These are phyloP conservation scores for Hypomontagnella submonticulosa DNA, from an alignment of 495 filamentous ascomycete species.

Conservation along the genomic window DNA sequence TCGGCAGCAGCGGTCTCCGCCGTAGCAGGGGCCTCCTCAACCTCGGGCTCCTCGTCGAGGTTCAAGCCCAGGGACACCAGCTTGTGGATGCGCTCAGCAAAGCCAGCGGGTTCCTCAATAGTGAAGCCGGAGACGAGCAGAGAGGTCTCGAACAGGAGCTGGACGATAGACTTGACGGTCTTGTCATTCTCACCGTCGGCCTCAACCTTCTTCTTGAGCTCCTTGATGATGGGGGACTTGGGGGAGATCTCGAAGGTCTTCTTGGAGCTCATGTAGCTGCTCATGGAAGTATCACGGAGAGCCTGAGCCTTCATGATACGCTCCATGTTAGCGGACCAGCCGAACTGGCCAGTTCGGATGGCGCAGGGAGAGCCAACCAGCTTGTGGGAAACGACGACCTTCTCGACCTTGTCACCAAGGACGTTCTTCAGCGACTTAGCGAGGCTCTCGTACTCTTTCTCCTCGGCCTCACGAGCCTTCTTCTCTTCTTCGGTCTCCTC, in stretches of 20 bases:
- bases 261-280: constrained; percentile 99
- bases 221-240: constrained; percentile 96
- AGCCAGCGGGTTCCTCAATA: constrained; percentile 96
- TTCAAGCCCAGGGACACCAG: constrained; percentile 96
- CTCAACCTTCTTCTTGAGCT: constrained; percentile 98
- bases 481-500: constrained; percentile 99
- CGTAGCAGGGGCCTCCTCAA: constrained; percentile 71
- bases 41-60: constrained; percentile 90
- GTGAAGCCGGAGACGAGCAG: constrained; percentile 99
- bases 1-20: constrained; percentile 63
- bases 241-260: constrained; percentile 99
- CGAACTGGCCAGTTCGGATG: constrained; percentile 99
- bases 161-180: constrained; percentile 97
- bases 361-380: constrained; percentile 94
- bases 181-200: constrained; percentile 96
- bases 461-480: constrained; percentile 92
- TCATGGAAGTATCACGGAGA: constrained; percentile 99
- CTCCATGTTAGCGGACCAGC: constrained; percentile 99
- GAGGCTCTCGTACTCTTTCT: constrained; percentile 95
- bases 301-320: constrained; percentile 99
- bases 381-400: constrained; percentile 99
- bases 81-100: constrained; percentile 99
- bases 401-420: constrained; percentile 99
- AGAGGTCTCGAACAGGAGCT: constrained; percentile 98
- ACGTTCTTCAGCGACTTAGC: constrained; percentile 98